Base-by-base conservation (phyloP, 345 rosid species). In the Balakata baccata region DNA sequence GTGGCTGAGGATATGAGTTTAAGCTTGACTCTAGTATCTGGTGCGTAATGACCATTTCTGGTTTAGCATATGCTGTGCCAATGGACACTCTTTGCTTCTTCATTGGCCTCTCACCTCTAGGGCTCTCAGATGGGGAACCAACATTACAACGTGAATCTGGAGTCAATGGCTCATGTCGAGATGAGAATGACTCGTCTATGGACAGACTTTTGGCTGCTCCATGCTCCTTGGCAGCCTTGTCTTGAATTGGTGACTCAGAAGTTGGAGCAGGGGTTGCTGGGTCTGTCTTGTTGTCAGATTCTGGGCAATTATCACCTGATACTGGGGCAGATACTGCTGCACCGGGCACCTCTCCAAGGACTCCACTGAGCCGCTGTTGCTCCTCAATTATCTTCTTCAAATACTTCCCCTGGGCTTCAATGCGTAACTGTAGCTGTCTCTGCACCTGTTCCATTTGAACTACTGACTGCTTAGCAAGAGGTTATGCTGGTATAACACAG, bases 311-410 rank as follows among this genome's bases (percentile, higher is more conserved):
- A 38, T 84, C 88, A 7, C 80, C 88, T 74, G 87, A 82, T 50
- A 56, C 75, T 66, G 75, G 89, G 64, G 76, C 83, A 6, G 90
- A 79, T 18, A 62, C 74, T 41, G 75, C 89, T 3, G 82, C 71
- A 8, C 75, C 85, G 47, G 88, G 85, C 18, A 79, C 80, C 70
- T 95, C 96, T 41, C 82, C 80, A 58, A 92, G 88, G 58, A 75
- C 88, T 56, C 96, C 97, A 72, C 90, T 88, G 2, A 95, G 89
- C 64, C 89, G 87, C 34, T 94, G 96, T 78, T 95, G 98, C 90
- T 95, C 99, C 86, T 95, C 98, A 46, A 95, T 95, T 80, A 95
- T 95, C 89, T 92, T 95, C 87, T 95, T 92, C 85, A 95, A 81
- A 82, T 92, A 95, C 86, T 92, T 91, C 61, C 98, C 98, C 72